A percentile compares a stretch with the other conserved stretches of the same genome.
Evolutionary conservation across 2,329 filamentous ascomycete species (phyloP).

Genomic region (Xylaria sp.): DNA sequence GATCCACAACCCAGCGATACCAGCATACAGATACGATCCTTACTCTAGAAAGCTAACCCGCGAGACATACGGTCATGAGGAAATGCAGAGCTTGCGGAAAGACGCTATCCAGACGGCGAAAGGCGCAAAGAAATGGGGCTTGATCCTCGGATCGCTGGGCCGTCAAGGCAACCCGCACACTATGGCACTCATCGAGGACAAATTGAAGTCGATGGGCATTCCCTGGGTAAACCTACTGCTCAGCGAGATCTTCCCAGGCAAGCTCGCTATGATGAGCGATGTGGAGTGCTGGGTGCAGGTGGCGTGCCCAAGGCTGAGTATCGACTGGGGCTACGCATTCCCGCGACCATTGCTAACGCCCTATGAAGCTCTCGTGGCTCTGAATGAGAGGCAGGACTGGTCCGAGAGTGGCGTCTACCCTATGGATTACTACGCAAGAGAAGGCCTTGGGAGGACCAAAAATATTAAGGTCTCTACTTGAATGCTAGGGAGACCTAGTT

Average conservation of each 20-base stretch:
- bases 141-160: constrained; percentile 92
- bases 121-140: constrained; percentile 86
- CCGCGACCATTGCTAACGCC: constrained; percentile 88
- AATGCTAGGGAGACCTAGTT: constrained; percentile 6
- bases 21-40: constrained; percentile 96
- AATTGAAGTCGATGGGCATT: constrained; percentile 76
- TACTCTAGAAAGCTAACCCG: constrained; percentile 92
- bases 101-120: constrained; percentile 81
- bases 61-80: constrained; percentile 90
- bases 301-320: constrained; percentile 94
- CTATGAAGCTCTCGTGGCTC: constrained; percentile 92
- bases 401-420: constrained; percentile 78
- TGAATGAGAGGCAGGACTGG: constrained; percentile 83
- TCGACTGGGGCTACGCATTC: constrained; percentile 99
- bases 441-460: constrained; percentile 86
- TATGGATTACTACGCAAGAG: constrained; percentile 98
- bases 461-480: constrained; percentile 41
- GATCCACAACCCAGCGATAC: constrained; percentile 94
- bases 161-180: constrained; percentile 97
- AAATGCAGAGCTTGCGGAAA: constrained; percentile 84
- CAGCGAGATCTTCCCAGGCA: constrained; percentile 96
- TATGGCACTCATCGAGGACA: constrained; percentile 84
- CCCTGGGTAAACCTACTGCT: constrained; percentile 87
- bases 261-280: constrained; percentile 91
- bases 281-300: constrained; percentile 99